A percentile compares a stretch with the other conserved stretches of the same genome.
Conservation (phyloP, 1,284 basidiomycete genomes). For the Leccinum colubrinum region DNA sequence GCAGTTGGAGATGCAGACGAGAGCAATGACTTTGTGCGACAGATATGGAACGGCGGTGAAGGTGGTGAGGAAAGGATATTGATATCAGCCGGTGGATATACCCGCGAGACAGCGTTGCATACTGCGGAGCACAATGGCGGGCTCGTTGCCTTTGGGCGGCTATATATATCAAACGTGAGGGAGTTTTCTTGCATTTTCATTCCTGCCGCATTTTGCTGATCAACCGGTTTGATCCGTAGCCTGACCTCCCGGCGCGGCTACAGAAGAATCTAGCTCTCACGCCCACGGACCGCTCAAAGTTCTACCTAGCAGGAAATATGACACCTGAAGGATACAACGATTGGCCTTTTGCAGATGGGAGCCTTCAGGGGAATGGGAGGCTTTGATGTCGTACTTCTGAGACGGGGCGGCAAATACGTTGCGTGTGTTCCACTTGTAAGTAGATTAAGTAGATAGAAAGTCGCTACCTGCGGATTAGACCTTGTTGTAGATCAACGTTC, state of each 20-base stretch:
- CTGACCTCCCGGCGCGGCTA: constrained; percentile 38
- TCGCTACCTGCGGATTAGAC: not conserved
- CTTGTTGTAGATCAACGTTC: not conserved
- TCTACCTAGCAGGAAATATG: constrained; percentile 16
- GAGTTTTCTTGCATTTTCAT: not conserved
- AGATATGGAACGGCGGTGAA: constrained; percentile 32
- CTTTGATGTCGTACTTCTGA: not conserved
- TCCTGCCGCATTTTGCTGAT: not conserved
- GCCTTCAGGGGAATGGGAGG: not conserved
- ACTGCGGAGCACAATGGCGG: constrained; percentile 26
- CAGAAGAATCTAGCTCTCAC: constrained; percentile 15
- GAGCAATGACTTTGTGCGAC: constrained; percentile 9
- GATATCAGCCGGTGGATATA: not conserved
- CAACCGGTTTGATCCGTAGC: constrained; percentile 22
- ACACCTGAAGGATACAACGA: constrained; percentile 27
- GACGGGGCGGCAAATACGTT: not conserved
- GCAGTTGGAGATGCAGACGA: not conserved
- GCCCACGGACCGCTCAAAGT: constrained; percentile 16
- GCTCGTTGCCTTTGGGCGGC: constrained; percentile 41
- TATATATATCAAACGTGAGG: constrained; percentile 23
- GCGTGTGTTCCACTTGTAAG: not conserved
- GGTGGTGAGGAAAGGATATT: constrained; percentile 17
- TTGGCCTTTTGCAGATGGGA: constrained; percentile 19
- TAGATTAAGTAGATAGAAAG: not conserved
- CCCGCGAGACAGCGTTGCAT: constrained; percentile 14